A percentile compares a stretch with the other conserved stretches of the same genome.
Conservation (phyloP, 805 yeast species). For the Cyberlindnera sargentensis region DNA sequence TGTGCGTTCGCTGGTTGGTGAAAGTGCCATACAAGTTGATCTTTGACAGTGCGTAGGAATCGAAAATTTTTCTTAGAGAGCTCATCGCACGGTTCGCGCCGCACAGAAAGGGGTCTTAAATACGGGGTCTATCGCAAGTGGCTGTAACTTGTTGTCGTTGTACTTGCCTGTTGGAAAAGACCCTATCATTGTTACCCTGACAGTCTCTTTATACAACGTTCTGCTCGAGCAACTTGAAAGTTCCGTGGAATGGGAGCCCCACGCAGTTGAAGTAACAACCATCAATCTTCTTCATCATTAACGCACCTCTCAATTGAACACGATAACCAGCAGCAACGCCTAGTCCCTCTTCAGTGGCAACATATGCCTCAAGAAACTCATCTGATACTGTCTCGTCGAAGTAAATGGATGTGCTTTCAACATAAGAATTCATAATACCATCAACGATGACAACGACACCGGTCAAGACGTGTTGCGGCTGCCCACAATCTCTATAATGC, state of each 20-base stretch:
- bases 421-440: conserved; percentile 21
- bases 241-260: conserved; percentile 69
- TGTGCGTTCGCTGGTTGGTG: too few relatives aligned
- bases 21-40: too few relatives aligned
- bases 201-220: not conserved
- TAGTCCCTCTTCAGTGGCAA: conserved; percentile 63
- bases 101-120: too few relatives aligned
- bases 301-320: conserved; percentile 67
- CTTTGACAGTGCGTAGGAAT: not conserved
- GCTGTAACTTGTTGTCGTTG: too few relatives aligned
- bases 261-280: conserved; percentile 88
- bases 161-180: too few relatives aligned
- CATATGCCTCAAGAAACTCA: conserved; percentile 54
- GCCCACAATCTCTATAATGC: conserved; percentile 35
- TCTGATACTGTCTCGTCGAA: conserved; percentile 42
- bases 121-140: too few relatives aligned
- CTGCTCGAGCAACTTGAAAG: conserved; percentile 39
- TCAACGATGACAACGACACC: conserved; percentile 41
- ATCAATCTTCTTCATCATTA: conserved; percentile 50
- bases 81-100: conserved; percentile 11
- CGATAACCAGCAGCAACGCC: conserved; percentile 92
- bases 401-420: conserved; percentile 35
- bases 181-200: too few relatives aligned
- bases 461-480: conserved; percentile 44
- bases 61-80: conserved; percentile 4